A percentile compares a stretch with the other conserved stretches of the same genome.
Conservation (phyloP, 2,329 filamentous ascomycete genomes). For the Penicillium sp. region DNA sequence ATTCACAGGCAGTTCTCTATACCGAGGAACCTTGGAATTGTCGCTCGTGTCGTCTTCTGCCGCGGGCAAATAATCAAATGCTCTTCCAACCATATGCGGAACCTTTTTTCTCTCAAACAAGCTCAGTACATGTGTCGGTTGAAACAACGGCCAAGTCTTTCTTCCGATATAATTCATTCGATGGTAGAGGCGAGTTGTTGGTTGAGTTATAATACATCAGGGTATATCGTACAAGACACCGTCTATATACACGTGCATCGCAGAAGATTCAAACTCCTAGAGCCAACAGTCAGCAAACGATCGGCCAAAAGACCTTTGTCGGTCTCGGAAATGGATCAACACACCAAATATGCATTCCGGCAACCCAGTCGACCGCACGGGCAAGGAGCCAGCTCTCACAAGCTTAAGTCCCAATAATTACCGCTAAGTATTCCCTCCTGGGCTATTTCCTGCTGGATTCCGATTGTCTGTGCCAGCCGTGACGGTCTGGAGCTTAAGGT, state of each 20-base stretch:
- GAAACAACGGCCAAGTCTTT: neutral
- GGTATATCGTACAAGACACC: neutral
- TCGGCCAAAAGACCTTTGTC: too few relatives aligned
- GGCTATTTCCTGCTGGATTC: constrained; percentile 11
- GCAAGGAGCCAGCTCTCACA: neutral
- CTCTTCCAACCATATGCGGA: neutral
- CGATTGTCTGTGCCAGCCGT: constrained; percentile 43
- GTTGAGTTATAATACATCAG: neutral
- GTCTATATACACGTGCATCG: neutral
- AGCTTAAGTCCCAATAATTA: constrained; percentile 20
- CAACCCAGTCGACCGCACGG: neutral
- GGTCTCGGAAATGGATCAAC: constrained; percentile 12
- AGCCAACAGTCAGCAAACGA: neutral
- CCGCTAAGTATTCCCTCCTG: constrained; percentile 1
- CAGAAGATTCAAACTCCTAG: neutral
- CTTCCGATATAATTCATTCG: neutral
- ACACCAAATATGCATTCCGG: constrained; percentile 2
- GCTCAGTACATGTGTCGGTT: neutral
- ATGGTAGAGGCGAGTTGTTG: neutral
- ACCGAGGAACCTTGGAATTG: neutral
- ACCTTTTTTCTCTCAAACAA: neutral
- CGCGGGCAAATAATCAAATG: neutral
- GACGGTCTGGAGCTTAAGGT: constrained; percentile 83
- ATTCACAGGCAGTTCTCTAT: neutral
- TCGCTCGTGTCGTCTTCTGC: neutral